A percentile compares a stretch with the other conserved stretches of the same genome.
These are phyloP conservation scores for Atkinsonella hypoxylon DNA, from an alignment of 2,329 filamentous ascomycete genomes.

Conservation along the genomic window DNA sequence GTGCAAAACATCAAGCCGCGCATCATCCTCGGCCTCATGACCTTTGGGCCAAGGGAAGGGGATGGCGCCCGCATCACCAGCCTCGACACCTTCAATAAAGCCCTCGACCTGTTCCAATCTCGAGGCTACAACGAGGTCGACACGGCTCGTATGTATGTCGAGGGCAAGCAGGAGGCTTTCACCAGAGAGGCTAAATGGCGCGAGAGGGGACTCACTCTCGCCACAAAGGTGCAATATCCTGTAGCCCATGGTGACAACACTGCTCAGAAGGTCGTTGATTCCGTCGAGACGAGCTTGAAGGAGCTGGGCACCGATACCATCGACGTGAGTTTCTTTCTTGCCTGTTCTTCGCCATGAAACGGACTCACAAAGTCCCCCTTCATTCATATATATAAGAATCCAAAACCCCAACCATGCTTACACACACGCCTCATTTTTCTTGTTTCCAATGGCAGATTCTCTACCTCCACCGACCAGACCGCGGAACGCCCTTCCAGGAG, in stretches of 20 bases:
- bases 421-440: too few relatives aligned
- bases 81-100: constrained; percentile 53
- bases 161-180: constrained; percentile 64
- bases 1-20: constrained; percentile 41
- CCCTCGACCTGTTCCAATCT: constrained; percentile 64
- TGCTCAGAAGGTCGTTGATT: constrained; percentile 49
- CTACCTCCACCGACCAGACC: constrained; percentile 33
- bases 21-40: constrained; percentile 79
- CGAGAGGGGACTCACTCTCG: constrained; percentile 62
- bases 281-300: constrained; percentile 54
- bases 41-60: constrained; percentile 55
- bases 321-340: constrained; percentile 37
- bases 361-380: too few relatives aligned
- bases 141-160: constrained; percentile 66
- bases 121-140: constrained; percentile 77
- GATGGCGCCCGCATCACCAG: constrained; percentile 61
- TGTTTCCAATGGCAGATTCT: constrained; percentile 17
- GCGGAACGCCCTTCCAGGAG: constrained; percentile 62
- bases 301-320: constrained; percentile 63
- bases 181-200: constrained; percentile 67
- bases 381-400: too few relatives aligned
- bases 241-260: constrained; percentile 18
- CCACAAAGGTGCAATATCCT: constrained; percentile 66
- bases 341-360: too few relatives aligned
- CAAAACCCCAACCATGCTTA: too few relatives aligned